Conservation (phyloP, 1,139 yeast genomes). For the Yamadazyma friedrichii region DNA sequence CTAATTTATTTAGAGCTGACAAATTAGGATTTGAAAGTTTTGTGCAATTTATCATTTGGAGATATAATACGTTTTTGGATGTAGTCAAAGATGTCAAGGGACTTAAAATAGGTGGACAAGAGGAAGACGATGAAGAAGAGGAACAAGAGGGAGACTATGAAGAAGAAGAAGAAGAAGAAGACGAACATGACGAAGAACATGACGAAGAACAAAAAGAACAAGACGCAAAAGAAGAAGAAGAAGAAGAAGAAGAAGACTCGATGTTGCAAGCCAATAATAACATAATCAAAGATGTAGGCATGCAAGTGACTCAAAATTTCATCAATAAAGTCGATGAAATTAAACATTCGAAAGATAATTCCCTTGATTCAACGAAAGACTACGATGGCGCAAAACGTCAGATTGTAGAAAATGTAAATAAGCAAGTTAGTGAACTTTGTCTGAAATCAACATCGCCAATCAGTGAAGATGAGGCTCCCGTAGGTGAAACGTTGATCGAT, state of each 20-base stretch:
- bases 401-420: conserved; percentile 15
- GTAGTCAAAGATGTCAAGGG: conserved; percentile 11
- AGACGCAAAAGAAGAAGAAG: neutral
- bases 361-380: conserved; percentile 10
- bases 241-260: neutral
- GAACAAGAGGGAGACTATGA: neutral
- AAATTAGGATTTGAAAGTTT: conserved; percentile 57
- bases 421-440: conserved; percentile 16
- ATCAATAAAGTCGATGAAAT: conserved; percentile 17
- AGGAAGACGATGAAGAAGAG: neutral
- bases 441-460: conserved; percentile 15
- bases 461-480: conserved; percentile 4
- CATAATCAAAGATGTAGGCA: conserved; percentile 16
- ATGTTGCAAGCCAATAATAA: neutral
- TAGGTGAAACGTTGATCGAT: neutral
- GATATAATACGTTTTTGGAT: conserved; percentile 24
- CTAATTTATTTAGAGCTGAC: conserved; percentile 65
- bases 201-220: neutral
- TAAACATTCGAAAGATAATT: conserved; percentile 14
- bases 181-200: neutral
- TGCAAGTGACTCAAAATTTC: conserved; percentile 17
- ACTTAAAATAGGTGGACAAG: neutral
- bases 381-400: conserved; percentile 14
- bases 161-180: neutral
- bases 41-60: conserved; percentile 60